phyloP scores from a whole-genome alignment of 139 green algal species.

The Micractinium sp. region DNA sequence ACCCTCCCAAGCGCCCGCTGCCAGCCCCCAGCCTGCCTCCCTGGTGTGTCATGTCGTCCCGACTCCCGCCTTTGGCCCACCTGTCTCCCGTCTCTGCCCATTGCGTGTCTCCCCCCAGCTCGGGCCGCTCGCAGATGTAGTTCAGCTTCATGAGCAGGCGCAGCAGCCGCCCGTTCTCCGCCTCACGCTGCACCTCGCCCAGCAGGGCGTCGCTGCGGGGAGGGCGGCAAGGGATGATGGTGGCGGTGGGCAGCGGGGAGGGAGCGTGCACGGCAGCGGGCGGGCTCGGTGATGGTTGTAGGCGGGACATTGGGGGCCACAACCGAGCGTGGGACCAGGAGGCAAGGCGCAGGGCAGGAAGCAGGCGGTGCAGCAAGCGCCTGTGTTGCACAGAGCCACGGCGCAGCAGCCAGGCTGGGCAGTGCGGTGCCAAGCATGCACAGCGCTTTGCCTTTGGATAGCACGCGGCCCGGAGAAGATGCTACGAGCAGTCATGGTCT shows the following conservation, averaged over 20 bases:
- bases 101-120: conserved; percentile 59
- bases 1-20: not conserved
- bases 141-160: conserved; percentile 85
- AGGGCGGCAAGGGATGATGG: too few relatives aligned
- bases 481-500: too few relatives aligned
- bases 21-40: not conserved
- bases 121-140: conserved; percentile 78
- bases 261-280: not conserved
- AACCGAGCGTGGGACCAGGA: not conserved
- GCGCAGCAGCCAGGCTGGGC: not conserved
- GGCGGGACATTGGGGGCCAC: not conserved
- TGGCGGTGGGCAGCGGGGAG: not conserved
- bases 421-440: not conserved
- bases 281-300: not conserved
- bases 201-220: conserved; percentile 52
- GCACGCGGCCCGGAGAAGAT: too few relatives aligned
- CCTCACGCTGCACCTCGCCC: conserved; percentile 79
- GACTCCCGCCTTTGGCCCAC: not conserved
- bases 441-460: too few relatives aligned
- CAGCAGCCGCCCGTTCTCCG: conserved; percentile 89
- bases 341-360: not conserved
- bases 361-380: not conserved
- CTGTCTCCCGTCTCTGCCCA: conserved; percentile 70
- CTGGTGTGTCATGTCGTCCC: too few relatives aligned
- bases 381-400: too few relatives aligned